Base-by-base conservation (phyloP, 2,329 filamentous ascomycete species). In the Ophiobolus disseminans region DNA sequence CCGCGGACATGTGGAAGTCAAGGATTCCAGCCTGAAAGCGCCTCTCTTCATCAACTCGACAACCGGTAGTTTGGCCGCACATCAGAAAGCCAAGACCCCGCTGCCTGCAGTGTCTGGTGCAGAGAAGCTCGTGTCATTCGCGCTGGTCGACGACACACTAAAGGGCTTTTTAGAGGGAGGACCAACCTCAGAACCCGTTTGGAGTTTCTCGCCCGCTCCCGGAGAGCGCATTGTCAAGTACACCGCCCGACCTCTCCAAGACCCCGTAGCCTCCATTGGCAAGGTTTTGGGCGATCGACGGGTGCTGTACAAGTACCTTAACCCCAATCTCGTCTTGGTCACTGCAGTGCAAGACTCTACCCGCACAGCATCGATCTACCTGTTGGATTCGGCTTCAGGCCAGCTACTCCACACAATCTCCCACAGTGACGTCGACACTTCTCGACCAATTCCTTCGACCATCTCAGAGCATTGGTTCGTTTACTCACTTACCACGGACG, bases 291-390 rank as follows among this genome's bases (percentile, higher is more conserved):
- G 91, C 20, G 89, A 99, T 66, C 85, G 94, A 34, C 87, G 86
- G n/a, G 94, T 99, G 38, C 83, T 93, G 55, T 99, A 99, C 84
- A 99, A 99, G 76, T 97, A 97, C 70, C 78, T 99, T 31, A 96
- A 95, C 75, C 86, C 90, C 0, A 97, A 96, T 73, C 82, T 90
- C 5, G 80, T 91, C 2, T 81, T 97, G 0, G 80, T 96, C 36
- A 89, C 89, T 1, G 81, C 89, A 1, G 76, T 86, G 2, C 81
- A 87, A 25, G 81, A 87, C 17, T 76, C 78, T 9, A 66, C 80
- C 2, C 80, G 78, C 3, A 81, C 80, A 1, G 84, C 91, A 6
- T 86, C 85, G 0, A 80, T 95, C 55, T 91, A 93, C 65, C 80
- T 97, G 9, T 72, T 99, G 11, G 92, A 99, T 68, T 89, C 89